Base-by-base conservation (phyloP, 1,284 basidiomycete genomes). In the Heterobasidion annosum region DNA sequence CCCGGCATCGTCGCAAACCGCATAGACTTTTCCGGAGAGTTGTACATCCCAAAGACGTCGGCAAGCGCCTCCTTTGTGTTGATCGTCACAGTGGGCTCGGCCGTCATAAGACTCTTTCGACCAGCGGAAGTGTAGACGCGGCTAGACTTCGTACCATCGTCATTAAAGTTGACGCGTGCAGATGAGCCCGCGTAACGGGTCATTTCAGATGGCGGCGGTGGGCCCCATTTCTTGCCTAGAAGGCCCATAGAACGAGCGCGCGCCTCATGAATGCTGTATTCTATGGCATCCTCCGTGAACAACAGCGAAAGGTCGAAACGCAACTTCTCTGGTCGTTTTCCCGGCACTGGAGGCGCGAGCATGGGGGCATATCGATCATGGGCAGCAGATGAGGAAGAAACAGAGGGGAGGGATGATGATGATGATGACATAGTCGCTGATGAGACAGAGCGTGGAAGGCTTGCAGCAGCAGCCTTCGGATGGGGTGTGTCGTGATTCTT, bases 31-130 rank as follows among this genome's bases (percentile, higher is more conserved):
- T 89, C 86, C 1, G 88, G 88, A 8, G 87, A 89, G 67, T 96
- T 95, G 67, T 93, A 95, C 84, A 97, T 91, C 55, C 85, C 87
- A 71, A 92, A 92, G 42, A 97, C 91, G 66, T 96, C 93, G n/a
- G 82, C 88, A 52, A 95, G 76, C 2, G 94, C 94, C 59, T 92
- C 90, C 67, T 93, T 93, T 47, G 90, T 93, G 65, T 91, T 91
- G 58, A 92, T 83, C 0, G 90, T 93, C 5, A 88, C 84, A 0
- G 87, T 84, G 8, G 84, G 79, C 61, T 82, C 78, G 47, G 56
- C 74, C 16, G 12, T 9, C 51, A 73, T 73, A 34, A 68, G 58
- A 48, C 66, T 62, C 40, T 66, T 68, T 8, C 62, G 52, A 60
- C 44, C 44, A 34, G 10, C 50, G 10, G 69, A 60, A 50, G 65